Percentiles rank a stretch among this genome's conserved stretches.
Evolutionary conservation across 2,329 filamentous ascomycete species (phyloP).

Genomic region (Penicillium freii): DNA sequence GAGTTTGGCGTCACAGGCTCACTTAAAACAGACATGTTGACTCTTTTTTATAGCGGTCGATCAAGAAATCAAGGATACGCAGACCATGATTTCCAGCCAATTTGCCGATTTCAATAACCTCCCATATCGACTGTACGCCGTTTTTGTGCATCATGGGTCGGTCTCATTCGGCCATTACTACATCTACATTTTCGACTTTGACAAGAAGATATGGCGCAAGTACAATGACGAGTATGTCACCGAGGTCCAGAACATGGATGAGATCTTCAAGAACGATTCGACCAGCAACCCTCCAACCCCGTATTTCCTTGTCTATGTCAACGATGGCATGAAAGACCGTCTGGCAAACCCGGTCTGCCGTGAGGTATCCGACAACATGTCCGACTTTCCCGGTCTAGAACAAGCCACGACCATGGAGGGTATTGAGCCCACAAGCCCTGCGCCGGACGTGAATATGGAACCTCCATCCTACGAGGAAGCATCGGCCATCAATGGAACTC

Average conservation of each 20-base stretch:
- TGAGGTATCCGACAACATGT: constrained; percentile 33
- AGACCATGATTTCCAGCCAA: constrained; percentile 53
- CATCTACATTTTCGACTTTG: constrained; percentile 93
- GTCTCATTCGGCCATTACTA: constrained; percentile 85
- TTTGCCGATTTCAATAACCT: constrained; percentile 65
- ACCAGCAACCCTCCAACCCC: constrained; percentile 67
- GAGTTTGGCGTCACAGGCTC: constrained; percentile 7
- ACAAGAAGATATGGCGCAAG: constrained; percentile 76
- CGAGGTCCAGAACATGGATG: constrained; percentile 60
- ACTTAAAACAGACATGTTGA: neutral
- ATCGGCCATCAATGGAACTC: constrained; percentile 11
- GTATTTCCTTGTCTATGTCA: constrained; percentile 81
- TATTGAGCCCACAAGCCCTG: constrained; percentile 10
- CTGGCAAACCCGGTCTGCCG: constrained; percentile 58
- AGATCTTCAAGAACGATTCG: constrained; percentile 68
- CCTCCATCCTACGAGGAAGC: constrained; percentile 32
- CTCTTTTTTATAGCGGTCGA: constrained; percentile 28
- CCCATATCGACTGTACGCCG: constrained; percentile 80
- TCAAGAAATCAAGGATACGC: constrained; percentile 50
- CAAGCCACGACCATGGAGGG: constrained; percentile 19
- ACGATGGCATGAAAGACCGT: constrained; percentile 61
- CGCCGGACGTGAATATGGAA: constrained; percentile 30
- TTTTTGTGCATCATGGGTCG: constrained; percentile 78
- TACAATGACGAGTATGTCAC: constrained; percentile 89
- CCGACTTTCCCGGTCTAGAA: constrained; percentile 3